A percentile compares a stretch with the other conserved stretches of the same genome.
Conservation (phyloP, 2,329 filamentous ascomycete genomes). For the Capronia americana region DNA sequence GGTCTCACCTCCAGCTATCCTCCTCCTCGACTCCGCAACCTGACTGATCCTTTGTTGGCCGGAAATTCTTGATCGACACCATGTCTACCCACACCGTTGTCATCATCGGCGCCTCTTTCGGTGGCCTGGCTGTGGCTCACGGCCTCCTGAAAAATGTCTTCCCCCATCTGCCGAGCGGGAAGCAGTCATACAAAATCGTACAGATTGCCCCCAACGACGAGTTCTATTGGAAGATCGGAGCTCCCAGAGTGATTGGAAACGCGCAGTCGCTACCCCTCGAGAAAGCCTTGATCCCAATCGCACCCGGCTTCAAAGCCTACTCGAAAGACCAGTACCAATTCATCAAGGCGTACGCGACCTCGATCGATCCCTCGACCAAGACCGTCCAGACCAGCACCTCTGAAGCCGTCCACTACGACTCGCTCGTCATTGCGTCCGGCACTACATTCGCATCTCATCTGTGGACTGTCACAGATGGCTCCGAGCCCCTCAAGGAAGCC, state of each 20-base stretch:
- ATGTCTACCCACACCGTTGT: slow-evolving; percentile 41
- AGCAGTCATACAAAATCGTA: slow-evolving; percentile 57
- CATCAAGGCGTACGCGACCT: slow-evolving; percentile 57
- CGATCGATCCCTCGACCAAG: slow-evolving; percentile 52
- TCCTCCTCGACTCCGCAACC: background rate
- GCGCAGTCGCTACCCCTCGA: slow-evolving; percentile 54
- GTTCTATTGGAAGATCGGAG: slow-evolving; percentile 61
- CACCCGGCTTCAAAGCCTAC: slow-evolving; percentile 60
- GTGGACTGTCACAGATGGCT: slow-evolving; percentile 54
- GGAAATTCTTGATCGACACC: slow-evolving; percentile 6
- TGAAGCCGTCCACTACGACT: slow-evolving; percentile 55
- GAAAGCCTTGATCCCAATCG: slow-evolving; percentile 58
- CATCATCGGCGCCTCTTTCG: slow-evolving; percentile 49
- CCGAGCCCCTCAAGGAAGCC: slow-evolving; percentile 44
- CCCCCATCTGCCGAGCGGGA: slow-evolving; percentile 41
- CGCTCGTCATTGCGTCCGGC: slow-evolving; percentile 64
- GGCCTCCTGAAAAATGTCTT: slow-evolving; percentile 46
- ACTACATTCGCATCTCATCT: slow-evolving; percentile 51
- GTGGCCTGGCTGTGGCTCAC: slow-evolving; percentile 47
- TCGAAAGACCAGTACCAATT: slow-evolving; percentile 56
- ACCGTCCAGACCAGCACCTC: slow-evolving; percentile 53
- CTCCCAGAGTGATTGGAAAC: slow-evolving; percentile 60
- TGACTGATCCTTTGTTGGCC: background rate
- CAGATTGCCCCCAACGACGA: slow-evolving; percentile 60
- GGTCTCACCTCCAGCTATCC: background rate